Evolutionary conservation across 305 asterid genomes (phyloP), one percentile per base, ranked within the genome.

Genomic region (Salvia sclarea): DNA sequence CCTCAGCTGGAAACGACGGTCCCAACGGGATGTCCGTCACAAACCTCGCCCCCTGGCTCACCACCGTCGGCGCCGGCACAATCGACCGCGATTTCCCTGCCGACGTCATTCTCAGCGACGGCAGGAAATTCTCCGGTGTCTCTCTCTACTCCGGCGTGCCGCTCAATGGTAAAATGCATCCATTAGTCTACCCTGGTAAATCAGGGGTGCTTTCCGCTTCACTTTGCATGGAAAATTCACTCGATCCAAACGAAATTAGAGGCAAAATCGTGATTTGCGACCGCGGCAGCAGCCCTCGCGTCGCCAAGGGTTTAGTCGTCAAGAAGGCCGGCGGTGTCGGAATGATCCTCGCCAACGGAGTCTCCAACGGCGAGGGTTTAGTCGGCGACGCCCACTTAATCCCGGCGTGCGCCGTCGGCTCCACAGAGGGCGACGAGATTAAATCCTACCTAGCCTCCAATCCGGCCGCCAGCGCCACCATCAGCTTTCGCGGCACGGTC

Each of bases 1-100:
- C 95, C 40, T 90, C 97, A 6, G 98, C 96, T 9, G 98, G 97
- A 55, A 93, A 93, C 72, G 98, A 90, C 38, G 98, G 98, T 9
- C 98, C 98, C 4, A 87, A 82, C 69, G 96, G 91, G 8, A 88
- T 93, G 97, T 90, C 98, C 0, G 98, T 85, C 1, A 93, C 98
- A 3, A 93, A 93, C 58, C 79, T 93, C 35, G 97, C 98, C 10
- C 97, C 97, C 6, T 93, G 98, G 98, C 52, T 93, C 37, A 88
- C 93, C 50, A 87, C 98, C 20, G 97, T 93, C 64, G 98, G 98
- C 11, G 98, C 96, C 2, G 92, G 97, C 31, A 88, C 96, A 9
- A 90, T 93, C 54, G 98, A 93, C 57, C 70, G 98, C 50, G 78
- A 84, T 72, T 93, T 93, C 40, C 98, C 98, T 0, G 92, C 97